Conservation (phyloP, 2,329 filamentous ascomycete species). For the Cryphonectria parasitica region DNA sequence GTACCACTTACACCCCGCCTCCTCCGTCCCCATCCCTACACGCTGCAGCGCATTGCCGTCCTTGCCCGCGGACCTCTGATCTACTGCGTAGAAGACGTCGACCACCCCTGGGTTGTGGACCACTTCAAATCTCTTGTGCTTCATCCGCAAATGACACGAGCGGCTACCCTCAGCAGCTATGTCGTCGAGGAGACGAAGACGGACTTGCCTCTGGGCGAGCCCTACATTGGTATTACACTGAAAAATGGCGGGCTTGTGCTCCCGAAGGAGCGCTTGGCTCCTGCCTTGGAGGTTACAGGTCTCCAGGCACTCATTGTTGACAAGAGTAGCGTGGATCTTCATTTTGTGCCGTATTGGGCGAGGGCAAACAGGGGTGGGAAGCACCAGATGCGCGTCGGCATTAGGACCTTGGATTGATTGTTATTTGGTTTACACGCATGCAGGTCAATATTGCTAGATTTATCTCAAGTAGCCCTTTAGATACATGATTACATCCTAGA, state of each 20-base stretch:
- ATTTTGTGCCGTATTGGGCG: slow-evolving; percentile 59
- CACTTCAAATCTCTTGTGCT: slow-evolving; percentile 54
- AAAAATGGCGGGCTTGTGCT: slow-evolving; percentile 17
- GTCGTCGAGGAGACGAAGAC: slow-evolving; percentile 27
- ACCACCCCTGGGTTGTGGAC: slow-evolving; percentile 58
- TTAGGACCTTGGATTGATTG: slow-evolving; percentile 20
- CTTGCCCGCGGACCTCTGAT: slow-evolving; percentile 61
- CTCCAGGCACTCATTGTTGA: slow-evolving; percentile 29
- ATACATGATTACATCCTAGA: neutral
- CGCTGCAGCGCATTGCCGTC: slow-evolving; percentile 55
- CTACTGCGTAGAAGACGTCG: slow-evolving; percentile 63
- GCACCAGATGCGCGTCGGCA: slow-evolving; percentile 25
- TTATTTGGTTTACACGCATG: neutral
- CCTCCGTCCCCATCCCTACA: slow-evolving; percentile 57
- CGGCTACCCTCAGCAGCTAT: slow-evolving; percentile 24
- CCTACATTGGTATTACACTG: slow-evolving; percentile 22
- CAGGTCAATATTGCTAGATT: neutral
- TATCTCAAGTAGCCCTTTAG: neutral
- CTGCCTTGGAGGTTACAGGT: slow-evolving; percentile 32
- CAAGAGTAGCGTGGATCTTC: slow-evolving; percentile 39
- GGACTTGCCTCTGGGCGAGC: slow-evolving; percentile 35
- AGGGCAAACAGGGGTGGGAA: slow-evolving; percentile 52
- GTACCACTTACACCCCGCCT: slow-evolving; percentile 52
- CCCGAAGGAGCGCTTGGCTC: slow-evolving; percentile 1
- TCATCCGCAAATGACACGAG: slow-evolving; percentile 28